Conservation (phyloP, 2,329 filamentous ascomycete species). For the Phoma sp. region DNA sequence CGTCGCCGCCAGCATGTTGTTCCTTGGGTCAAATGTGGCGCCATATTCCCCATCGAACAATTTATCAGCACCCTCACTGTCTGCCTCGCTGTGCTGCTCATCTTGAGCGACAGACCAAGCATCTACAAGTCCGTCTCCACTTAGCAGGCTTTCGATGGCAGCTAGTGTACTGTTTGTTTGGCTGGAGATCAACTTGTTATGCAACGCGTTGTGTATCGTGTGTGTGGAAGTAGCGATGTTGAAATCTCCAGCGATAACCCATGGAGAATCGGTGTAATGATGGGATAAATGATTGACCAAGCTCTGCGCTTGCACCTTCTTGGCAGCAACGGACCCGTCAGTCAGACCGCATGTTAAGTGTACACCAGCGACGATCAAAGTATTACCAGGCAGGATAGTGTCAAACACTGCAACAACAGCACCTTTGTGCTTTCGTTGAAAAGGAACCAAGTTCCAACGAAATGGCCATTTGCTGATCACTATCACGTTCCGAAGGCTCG, state of each 20-base stretch:
- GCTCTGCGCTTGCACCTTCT: constrained; percentile 62
- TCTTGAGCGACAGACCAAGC: constrained; percentile 58
- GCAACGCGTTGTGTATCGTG: constrained; percentile 61
- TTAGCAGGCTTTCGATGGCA: constrained; percentile 57
- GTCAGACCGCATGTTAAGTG: constrained; percentile 69
- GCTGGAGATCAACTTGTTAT: constrained; percentile 60
- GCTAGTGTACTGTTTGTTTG: constrained; percentile 55
- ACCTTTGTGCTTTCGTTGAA: constrained; percentile 64
- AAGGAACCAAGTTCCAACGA: constrained; percentile 61
- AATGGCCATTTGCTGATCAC: constrained; percentile 65
- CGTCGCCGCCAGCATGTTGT: constrained; percentile 62
- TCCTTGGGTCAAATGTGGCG: constrained; percentile 67
- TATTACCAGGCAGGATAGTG: constrained; percentile 42
- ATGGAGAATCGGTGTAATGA: constrained; percentile 55
- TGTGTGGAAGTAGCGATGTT: constrained; percentile 67
- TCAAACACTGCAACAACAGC: constrained; percentile 58
- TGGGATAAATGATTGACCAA: constrained; percentile 56
- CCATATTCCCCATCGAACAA: constrained; percentile 66
- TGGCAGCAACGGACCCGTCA: constrained; percentile 63
- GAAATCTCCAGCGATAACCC: constrained; percentile 68
- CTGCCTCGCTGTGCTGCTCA: constrained; percentile 51
- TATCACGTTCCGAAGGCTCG: constrained; percentile 66
- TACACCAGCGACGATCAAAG: constrained; percentile 62
- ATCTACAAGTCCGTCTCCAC: constrained; percentile 58
- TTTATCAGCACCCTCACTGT: constrained; percentile 37